phyloP scores from a whole-genome alignment of 768 basidiomycete genomes.

The Termitomyces sp. region DNA sequence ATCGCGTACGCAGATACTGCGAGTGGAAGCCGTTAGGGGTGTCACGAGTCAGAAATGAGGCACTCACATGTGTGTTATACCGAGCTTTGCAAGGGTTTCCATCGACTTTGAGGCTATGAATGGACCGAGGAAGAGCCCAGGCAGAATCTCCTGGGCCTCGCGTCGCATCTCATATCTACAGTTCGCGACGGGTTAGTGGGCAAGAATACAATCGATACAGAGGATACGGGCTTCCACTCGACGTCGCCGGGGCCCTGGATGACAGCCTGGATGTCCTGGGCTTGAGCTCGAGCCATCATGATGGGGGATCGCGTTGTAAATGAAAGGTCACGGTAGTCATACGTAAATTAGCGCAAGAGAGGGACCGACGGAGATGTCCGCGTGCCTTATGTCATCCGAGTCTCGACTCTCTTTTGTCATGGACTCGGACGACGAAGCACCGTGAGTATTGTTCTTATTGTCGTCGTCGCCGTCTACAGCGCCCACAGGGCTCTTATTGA shows the following conservation, averaged over 20 bases:
- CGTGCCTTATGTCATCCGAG: slow-evolving; percentile 9
- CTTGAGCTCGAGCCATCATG: slow-evolving; percentile 22
- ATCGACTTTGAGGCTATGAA: slow-evolving; percentile 86
- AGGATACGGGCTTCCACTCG: slow-evolving; percentile 70
- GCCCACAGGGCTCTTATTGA: slow-evolving; percentile 25
- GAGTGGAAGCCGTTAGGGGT: neutral
- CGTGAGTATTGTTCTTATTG: slow-evolving; percentile 32
- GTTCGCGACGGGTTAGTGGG: neutral
- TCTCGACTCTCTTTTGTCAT: slow-evolving; percentile 21
- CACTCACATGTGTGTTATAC: slow-evolving; percentile 77
- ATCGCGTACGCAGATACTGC: slow-evolving; percentile 85
- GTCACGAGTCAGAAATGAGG: slow-evolving; percentile 8
- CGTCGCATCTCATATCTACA: slow-evolving; percentile 89
- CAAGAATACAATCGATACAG: neutral
- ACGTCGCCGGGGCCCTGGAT: slow-evolving; percentile 80
- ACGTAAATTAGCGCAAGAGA: neutral
- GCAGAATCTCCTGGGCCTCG: slow-evolving; percentile 91
- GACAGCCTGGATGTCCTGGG: slow-evolving; percentile 47
- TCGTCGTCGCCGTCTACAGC: neutral
- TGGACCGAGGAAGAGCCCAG: slow-evolving; percentile 79
- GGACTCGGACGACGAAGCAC: slow-evolving; percentile 58
- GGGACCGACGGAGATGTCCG: neutral
- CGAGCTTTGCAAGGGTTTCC: slow-evolving; percentile 57
- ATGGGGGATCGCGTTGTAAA: slow-evolving; percentile 1
- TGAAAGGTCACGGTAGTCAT: neutral